phyloP scores from a whole-genome alignment of 768 basidiomycete species.

The Collybia sp. region DNA sequence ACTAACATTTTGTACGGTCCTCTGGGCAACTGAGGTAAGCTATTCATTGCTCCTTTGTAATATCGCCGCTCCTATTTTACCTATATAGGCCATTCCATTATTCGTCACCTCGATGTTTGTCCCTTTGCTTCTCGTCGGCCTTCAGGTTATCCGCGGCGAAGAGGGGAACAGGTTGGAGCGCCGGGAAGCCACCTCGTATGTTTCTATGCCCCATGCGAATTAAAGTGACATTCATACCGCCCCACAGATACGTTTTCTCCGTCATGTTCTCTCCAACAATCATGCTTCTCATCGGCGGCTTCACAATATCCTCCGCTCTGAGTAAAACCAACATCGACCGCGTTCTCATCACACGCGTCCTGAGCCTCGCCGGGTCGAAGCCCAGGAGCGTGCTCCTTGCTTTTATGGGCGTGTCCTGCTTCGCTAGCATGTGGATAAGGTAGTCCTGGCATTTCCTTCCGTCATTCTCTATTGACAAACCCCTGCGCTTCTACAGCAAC shows the following conservation, averaged over 20 bases:
- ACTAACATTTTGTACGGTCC: slow-evolving; percentile 81
- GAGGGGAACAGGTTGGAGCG: slow-evolving; percentile 53
- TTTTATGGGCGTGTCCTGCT: slow-evolving; percentile 95
- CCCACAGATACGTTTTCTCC: slow-evolving; percentile 78
- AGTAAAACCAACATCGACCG: slow-evolving; percentile 95
- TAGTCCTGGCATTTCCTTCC: slow-evolving; percentile 18
- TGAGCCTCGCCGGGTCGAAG: slow-evolving; percentile 84
- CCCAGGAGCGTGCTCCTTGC: slow-evolving; percentile 86
- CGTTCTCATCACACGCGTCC: slow-evolving; percentile 83
- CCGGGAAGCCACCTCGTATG: slow-evolving; percentile 59
- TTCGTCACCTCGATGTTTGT: slow-evolving; percentile 95
- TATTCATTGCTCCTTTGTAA: not conserved
- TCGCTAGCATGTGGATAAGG: slow-evolving; percentile 99
- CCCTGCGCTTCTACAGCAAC: slow-evolving; percentile 48
- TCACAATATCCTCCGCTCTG: slow-evolving; percentile 95
- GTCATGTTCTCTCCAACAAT: slow-evolving; percentile 97
- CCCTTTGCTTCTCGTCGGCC: slow-evolving; percentile 82
- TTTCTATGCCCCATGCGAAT: no score
- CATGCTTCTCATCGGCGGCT: slow-evolving; percentile 96
- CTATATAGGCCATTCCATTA: slow-evolving; percentile 82
- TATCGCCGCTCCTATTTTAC: not conserved
- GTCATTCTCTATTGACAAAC: slow-evolving; percentile 1
- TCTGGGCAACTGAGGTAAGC: slow-evolving; percentile 95
- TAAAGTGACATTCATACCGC: no score
- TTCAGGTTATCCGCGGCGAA: slow-evolving; percentile 67